Evolutionary conservation across 225 moss, liverwort and hornwort genomes (phyloP).

Genomic region (Rhytidiadelphus loreus): DNA sequence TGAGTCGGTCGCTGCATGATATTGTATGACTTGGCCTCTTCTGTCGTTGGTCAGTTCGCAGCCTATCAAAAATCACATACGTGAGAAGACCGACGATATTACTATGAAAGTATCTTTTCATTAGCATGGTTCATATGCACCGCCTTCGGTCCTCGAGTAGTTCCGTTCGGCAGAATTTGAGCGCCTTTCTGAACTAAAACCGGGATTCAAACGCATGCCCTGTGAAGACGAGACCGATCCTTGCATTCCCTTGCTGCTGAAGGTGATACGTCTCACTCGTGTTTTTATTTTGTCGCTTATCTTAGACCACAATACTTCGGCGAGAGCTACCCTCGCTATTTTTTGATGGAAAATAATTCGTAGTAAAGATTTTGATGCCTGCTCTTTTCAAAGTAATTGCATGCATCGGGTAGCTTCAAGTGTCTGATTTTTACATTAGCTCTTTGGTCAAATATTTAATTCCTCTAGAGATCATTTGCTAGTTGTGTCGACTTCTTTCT

Average conservation of each 20-base stretch:
- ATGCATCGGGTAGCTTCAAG: not conserved
- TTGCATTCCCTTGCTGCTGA: not conserved
- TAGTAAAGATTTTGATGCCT: not conserved
- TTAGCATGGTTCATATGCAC: not conserved
- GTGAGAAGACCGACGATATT: not conserved
- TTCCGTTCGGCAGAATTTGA: not conserved
- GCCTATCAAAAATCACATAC: not conserved
- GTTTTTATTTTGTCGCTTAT: not conserved
- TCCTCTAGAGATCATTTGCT: not conserved
- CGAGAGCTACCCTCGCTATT: not conserved
- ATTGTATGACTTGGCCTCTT: not conserved
- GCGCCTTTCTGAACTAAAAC: not conserved
- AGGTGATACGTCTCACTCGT: not conserved
- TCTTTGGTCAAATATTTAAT: not conserved
- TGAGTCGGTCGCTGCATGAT: not conserved
- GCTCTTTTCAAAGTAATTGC: not conserved
- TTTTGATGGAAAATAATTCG: not conserved
- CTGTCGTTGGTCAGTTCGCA: not conserved
- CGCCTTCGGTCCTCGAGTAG: not conserved
- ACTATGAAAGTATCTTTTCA: not conserved
- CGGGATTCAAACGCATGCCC: not conserved
- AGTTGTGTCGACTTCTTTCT: not conserved
- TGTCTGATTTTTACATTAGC: not conserved
- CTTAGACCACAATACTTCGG: not conserved
- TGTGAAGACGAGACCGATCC: not conserved